A percentile compares a stretch with the other conserved stretches of the same genome.
Conservation (phyloP, 805 yeast species). For the Diddensiella transvaalensis region DNA sequence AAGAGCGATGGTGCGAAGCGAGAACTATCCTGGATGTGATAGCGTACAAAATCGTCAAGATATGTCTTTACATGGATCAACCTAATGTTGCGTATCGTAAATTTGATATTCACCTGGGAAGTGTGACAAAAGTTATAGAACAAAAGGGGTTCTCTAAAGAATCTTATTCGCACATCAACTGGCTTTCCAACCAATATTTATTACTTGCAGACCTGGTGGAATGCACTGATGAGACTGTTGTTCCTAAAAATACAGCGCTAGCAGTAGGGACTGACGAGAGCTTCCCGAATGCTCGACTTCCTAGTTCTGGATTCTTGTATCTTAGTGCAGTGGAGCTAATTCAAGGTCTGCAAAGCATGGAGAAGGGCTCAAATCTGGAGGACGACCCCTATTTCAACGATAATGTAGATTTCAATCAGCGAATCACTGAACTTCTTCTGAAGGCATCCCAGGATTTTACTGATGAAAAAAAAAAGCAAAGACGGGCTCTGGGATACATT, state of each 20-base stretch:
- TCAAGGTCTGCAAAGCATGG: conserved; percentile 5
- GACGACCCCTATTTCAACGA: conserved; percentile 22
- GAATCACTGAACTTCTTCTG: conserved; percentile 12
- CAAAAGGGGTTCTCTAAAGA: conserved; percentile 27
- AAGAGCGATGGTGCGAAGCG: conserved; percentile 42
- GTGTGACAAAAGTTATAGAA: conserved; percentile 42
- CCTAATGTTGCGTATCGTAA: conserved; percentile 58
- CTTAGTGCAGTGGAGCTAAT: conserved; percentile 16
- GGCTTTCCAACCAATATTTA: conserved; percentile 63
- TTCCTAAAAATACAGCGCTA: conserved; percentile 41
- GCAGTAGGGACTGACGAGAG: conserved; percentile 23
- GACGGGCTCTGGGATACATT: conserved; percentile 41
- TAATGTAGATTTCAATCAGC: conserved; percentile 17
- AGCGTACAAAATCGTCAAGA: conserved; percentile 60
- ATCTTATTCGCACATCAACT: conserved; percentile 37
- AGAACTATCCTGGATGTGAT: conserved; percentile 54
- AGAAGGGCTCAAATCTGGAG: neutral
- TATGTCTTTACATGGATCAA: conserved; percentile 56
- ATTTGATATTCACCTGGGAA: conserved; percentile 60
- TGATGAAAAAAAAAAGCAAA: conserved; percentile 33
- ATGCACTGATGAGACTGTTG: conserved; percentile 41
- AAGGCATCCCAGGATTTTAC: conserved; percentile 23
- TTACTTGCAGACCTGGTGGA: conserved; percentile 60
- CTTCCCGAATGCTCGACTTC: conserved; percentile 17
- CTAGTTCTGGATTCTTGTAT: conserved; percentile 24